phyloP scores from a whole-genome alignment of 257 asterid species.

The Gentiana dahurica region DNA sequence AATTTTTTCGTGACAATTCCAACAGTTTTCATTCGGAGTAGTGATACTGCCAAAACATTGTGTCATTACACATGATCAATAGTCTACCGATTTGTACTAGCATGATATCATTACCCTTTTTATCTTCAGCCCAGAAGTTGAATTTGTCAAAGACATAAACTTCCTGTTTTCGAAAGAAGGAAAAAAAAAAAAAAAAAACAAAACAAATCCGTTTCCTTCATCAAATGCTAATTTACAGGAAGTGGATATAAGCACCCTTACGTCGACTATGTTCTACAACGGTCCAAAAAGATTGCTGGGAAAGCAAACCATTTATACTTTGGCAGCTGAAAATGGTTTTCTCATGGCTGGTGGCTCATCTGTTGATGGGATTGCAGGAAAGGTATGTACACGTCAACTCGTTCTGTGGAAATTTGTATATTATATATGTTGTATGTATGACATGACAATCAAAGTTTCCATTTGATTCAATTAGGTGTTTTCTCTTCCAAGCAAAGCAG shows the following conservation, averaged over 20 bases:
- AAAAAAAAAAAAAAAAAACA: neutral
- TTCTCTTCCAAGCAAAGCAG: conserved; percentile 58
- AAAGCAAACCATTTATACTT: conserved; percentile 52
- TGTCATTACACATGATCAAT: too few species aligned
- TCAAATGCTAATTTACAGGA: conserved; percentile 32
- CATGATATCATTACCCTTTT: too few species aligned
- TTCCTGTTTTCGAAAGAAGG: neutral
- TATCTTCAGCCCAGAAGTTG: neutral
- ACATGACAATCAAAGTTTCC: too few species aligned
- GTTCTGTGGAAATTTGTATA: neutral
- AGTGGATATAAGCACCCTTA: conserved; percentile 50
- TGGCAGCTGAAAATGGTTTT: conserved; percentile 35
- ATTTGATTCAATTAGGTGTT: conserved; percentile 35
- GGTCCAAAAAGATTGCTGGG: conserved; percentile 63
- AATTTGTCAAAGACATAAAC: neutral
- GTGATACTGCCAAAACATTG: too few species aligned
- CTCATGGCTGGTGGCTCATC: conserved; percentile 49
- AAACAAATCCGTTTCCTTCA: too few species aligned
- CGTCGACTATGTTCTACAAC: conserved; percentile 45
- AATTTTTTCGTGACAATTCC: neutral
- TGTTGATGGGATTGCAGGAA: conserved; percentile 68
- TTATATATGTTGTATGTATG: neutral
- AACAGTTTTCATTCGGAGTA: too few species aligned
- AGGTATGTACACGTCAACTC: conserved; percentile 26
- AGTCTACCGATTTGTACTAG: too few species aligned